Conservation (phyloP, 2,329 filamentous ascomycete genomes). For the Diplodia sapinea region DNA sequence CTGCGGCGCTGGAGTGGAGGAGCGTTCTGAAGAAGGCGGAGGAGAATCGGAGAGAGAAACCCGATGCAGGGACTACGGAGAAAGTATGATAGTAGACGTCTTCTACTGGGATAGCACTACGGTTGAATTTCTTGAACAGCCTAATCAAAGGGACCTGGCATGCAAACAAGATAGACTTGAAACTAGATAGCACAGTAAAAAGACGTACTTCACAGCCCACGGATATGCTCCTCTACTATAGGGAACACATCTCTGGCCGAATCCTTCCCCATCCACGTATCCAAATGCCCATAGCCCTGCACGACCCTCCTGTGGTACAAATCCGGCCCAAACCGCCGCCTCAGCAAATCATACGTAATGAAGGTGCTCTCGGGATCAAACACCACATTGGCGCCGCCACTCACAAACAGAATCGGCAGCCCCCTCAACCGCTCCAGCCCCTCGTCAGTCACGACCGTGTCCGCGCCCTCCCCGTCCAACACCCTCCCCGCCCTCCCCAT, state of each 20-base stretch:
- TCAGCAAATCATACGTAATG: conserved; percentile 59
- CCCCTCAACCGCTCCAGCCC: conserved; percentile 33
- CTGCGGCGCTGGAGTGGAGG: not conserved
- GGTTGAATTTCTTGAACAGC: too few species aligned
- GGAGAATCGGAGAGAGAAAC: not conserved
- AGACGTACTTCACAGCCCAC: too few species aligned
- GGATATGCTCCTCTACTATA: not conserved
- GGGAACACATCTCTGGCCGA: conserved; percentile 22
- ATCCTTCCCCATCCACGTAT: conserved; percentile 24
- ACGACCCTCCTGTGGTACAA: conserved; percentile 61
- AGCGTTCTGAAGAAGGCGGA: conserved; percentile 8
- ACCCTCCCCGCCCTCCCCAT: conserved; percentile 50
- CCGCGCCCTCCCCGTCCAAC: conserved; percentile 22
- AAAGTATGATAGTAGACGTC: too few species aligned
- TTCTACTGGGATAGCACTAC: too few species aligned
- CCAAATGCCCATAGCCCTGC: conserved; percentile 42
- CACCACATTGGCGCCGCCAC: conserved; percentile 55
- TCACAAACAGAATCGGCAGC: conserved; percentile 33
- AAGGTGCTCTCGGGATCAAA: conserved; percentile 61
- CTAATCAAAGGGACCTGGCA: too few species aligned
- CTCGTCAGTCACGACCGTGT: conserved; percentile 30
- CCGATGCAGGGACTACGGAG: not conserved
- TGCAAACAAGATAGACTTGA: too few species aligned
- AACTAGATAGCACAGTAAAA: too few species aligned
- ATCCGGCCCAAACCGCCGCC: conserved; percentile 57